Percentiles rank a stretch among this genome's conserved stretches.
Evolutionary conservation across 805 yeast genomes (phyloP).

Genomic region (Zygosaccharomyces bisporus): DNA sequence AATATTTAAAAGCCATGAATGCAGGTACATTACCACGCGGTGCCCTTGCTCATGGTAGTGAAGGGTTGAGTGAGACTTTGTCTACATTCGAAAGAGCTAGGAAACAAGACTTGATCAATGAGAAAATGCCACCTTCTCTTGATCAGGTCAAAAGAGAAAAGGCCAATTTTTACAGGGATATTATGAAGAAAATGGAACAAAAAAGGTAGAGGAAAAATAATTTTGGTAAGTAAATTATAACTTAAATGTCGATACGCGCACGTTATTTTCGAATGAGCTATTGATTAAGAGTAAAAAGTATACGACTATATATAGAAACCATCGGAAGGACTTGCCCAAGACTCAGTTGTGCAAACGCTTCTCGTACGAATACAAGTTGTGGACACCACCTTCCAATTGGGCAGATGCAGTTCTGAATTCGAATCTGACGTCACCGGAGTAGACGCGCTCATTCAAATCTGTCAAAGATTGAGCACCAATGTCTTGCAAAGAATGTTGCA

Average conservation of each 20-base stretch:
- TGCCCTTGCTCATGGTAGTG: conserved; percentile 74
- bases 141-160: conserved; percentile 51
- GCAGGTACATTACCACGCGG: conserved; percentile 86
- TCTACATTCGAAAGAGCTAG: conserved; percentile 79
- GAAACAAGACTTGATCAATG: conserved; percentile 74
- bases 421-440: conserved; percentile 73
- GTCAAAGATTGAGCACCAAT: conserved; percentile 75
- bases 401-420: conserved; percentile 98
- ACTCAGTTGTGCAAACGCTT: conserved; percentile 87
- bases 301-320: background rate
- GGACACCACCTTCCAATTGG: conserved; percentile 97
- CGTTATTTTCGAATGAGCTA: background rate
- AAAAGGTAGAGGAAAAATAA: conserved; percentile 8
- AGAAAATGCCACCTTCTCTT: conserved; percentile 78
- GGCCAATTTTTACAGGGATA: conserved; percentile 43
- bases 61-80: conserved; percentile 68
- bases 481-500: conserved; percentile 98
- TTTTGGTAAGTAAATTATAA: background rate
- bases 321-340: background rate
- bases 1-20: conserved; percentile 65
- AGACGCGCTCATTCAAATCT: conserved; percentile 61
- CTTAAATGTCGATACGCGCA: background rate
- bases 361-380: conserved; percentile 94
- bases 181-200: conserved; percentile 29
- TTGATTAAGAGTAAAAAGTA: background rate